Conservation (phyloP, 2,329 filamentous ascomycete genomes). For the Colletotrichum musicola region DNA sequence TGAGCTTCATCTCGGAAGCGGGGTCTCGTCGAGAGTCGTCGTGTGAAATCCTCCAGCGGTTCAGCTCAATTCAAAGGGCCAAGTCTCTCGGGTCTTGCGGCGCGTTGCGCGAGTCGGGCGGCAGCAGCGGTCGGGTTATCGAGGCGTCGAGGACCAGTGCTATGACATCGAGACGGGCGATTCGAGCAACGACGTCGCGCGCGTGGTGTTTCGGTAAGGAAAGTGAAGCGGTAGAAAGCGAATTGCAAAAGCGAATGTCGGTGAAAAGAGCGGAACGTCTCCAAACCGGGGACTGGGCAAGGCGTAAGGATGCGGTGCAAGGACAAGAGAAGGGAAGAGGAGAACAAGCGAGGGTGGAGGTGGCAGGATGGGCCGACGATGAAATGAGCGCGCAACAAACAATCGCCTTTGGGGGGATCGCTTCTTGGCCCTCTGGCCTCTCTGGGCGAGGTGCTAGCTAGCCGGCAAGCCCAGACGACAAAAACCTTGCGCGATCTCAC, state of each 20-base stretch:
- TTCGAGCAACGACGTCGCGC: slow-evolving; percentile 13
- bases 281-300: slow-evolving; percentile 34
- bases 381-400: slow-evolving; percentile 33
- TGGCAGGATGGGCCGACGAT: slow-evolving; percentile 39
- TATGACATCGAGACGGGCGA: slow-evolving; percentile 38
- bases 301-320: slow-evolving; percentile 38
- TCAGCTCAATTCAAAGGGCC: background rate
- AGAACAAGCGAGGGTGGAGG: slow-evolving; percentile 33
- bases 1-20: slow-evolving; percentile 64
- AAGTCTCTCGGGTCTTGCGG: slow-evolving; percentile 11
- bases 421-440: background rate
- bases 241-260: slow-evolving; percentile 35
- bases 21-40: slow-evolving; percentile 36
- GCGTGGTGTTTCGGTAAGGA: slow-evolving; percentile 33
- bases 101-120: slow-evolving; percentile 30
- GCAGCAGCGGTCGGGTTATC: slow-evolving; percentile 12
- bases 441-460: background rate
- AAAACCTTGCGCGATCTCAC: slow-evolving; percentile 29
- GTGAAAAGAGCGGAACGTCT: slow-evolving; percentile 40
- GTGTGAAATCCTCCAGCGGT: slow-evolving; percentile 17
- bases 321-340: slow-evolving; percentile 37
- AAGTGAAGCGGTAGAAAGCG: slow-evolving; percentile 28
- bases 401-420: slow-evolving; percentile 9
- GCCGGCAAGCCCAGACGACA: slow-evolving; percentile 4
- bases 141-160: slow-evolving; percentile 21